Conservation (phyloP, 75 land plant genomes). For the Chamaecyparis obtusa region DNA sequence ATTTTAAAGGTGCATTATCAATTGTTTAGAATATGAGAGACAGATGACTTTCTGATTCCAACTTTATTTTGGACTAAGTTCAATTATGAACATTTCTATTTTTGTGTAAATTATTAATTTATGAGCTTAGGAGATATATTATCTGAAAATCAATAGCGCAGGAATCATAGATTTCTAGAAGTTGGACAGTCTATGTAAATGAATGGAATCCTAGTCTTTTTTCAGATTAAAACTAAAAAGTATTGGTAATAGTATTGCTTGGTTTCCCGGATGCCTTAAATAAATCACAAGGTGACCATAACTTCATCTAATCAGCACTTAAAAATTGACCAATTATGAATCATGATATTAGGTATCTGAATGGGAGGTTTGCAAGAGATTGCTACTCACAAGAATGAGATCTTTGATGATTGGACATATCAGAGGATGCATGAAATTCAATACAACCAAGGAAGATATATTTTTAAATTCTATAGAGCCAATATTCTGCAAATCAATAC, state of each 20-base stretch:
- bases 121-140: not conserved
- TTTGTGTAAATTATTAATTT: constrained; percentile 2
- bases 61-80: not conserved
- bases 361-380: constrained; percentile 19
- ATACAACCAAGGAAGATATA: constrained; percentile 15
- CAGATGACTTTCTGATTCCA: not conserved
- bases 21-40: not conserved
- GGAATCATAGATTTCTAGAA: not conserved
- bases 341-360: constrained; percentile 13
- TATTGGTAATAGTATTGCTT: not conserved
- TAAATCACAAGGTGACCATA: not conserved
- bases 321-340: not conserved
- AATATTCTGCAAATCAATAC: not conserved
- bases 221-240: not conserved
- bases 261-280: not conserved
- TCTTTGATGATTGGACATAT: constrained; percentile 10
- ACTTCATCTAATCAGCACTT: not conserved
- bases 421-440: not conserved
- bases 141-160: not conserved
- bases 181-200: not conserved
- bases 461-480: not conserved
- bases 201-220: not conserved
- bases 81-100: not conserved
- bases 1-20: not conserved
- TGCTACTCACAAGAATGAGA: constrained; percentile 10